Percentiles rank a stretch among this genome's conserved stretches.
Conservation (phyloP, 352 stramenopile species). For the Globisporangium radiosum region DNA sequence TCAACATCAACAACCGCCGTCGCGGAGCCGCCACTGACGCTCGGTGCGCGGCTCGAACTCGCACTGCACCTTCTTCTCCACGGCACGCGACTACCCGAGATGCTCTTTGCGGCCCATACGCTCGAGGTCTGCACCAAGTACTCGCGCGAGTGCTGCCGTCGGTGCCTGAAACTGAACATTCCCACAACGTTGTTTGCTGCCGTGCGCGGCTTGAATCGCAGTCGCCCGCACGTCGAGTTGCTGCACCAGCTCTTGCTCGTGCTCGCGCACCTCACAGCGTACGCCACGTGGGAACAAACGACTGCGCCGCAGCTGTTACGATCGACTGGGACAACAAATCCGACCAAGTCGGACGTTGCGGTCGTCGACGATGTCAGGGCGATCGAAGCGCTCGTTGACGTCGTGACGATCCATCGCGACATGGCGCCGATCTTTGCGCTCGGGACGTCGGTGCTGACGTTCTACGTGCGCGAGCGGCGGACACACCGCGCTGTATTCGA, state of each 20-base stretch:
- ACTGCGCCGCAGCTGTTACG: background rate
- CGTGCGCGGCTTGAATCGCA: slow-evolving; percentile 92
- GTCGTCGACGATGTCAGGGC: slow-evolving; percentile 41
- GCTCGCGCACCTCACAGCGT: slow-evolving; percentile 83
- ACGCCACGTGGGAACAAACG: slow-evolving; percentile 28
- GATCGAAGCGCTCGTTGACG: slow-evolving; percentile 88
- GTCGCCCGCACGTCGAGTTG: slow-evolving; percentile 93
- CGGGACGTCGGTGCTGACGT: slow-evolving; percentile 47
- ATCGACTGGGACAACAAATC: background rate
- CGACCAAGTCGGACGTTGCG: too few species aligned
- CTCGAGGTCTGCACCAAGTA: slow-evolving; percentile 91
- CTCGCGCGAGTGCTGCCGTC: slow-evolving; percentile 86
- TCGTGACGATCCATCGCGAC: slow-evolving; percentile 93
- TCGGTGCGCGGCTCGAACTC: slow-evolving; percentile 58
- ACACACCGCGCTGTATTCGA: too few species aligned
- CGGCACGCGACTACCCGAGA: slow-evolving; percentile 85
- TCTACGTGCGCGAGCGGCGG: slow-evolving; percentile 29
- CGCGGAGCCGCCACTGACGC: slow-evolving; percentile 35
- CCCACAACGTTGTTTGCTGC: slow-evolving; percentile 88
- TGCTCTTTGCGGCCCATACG: slow-evolving; percentile 88
- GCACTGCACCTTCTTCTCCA: slow-evolving; percentile 69
- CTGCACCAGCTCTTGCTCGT: slow-evolving; percentile 81
- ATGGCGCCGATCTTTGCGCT: slow-evolving; percentile 81
- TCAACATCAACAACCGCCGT: background rate
- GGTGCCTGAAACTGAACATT: slow-evolving; percentile 84